Conservation (phyloP, 192 early-diverging fungal genomes). For the Entophlyctis helioformis region DNA sequence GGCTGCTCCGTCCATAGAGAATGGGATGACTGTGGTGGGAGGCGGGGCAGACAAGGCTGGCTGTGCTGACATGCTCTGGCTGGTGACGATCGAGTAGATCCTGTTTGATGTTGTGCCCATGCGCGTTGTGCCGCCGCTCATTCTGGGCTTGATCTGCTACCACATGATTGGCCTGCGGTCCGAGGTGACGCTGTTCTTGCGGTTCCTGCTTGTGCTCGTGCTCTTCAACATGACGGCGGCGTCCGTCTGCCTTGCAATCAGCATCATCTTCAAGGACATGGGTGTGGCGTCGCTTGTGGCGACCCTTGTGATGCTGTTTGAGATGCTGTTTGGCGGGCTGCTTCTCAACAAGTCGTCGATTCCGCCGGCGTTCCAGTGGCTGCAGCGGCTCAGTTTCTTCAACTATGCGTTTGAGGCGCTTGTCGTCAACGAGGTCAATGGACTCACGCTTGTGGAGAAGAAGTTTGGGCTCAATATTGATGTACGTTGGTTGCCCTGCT, state of each 20-base stretch:
- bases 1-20: background rate
- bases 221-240: constrained; percentile 73
- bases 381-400: constrained; percentile 71
- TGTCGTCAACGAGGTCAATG: constrained; percentile 78
- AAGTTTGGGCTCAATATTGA: constrained; percentile 74
- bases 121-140: constrained; percentile 66
- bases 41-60: too few relatives aligned
- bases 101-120: constrained; percentile 65
- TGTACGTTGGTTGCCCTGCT: constrained; percentile 21
- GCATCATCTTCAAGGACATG: constrained; percentile 59
- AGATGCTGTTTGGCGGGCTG: constrained; percentile 82
- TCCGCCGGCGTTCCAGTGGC: constrained; percentile 47
- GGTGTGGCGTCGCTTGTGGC: constrained; percentile 66
- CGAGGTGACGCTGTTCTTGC: constrained; percentile 41
- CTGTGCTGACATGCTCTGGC: too few relatives aligned
- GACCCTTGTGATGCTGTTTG: constrained; percentile 74
- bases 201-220: constrained; percentile 65
- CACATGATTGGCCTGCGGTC: constrained; percentile 72
- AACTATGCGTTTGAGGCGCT: constrained; percentile 85
- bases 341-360: constrained; percentile 81
- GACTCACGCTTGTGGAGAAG: constrained; percentile 65
- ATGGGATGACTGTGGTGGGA: too few relatives aligned
- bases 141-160: constrained; percentile 73
- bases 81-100: constrained; percentile 25
- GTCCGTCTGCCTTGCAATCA: constrained; percentile 60